phyloP scores from a whole-genome alignment of 176 grass and related monocot genomes.

The Tillandsia leiboldiana region DNA sequence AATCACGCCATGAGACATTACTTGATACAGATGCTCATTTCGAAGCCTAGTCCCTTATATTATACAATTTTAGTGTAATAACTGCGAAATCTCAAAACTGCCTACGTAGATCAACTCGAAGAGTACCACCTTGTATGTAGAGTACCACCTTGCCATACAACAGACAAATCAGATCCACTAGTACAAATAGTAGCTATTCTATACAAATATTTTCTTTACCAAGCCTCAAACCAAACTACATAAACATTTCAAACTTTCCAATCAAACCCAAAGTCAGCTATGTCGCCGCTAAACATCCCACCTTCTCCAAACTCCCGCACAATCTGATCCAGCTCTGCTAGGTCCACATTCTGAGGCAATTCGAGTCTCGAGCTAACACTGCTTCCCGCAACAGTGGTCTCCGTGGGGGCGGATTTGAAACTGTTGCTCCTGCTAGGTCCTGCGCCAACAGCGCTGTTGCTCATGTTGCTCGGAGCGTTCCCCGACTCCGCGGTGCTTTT shows the following conservation, averaged over 20 bases:
- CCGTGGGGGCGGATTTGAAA: constrained; percentile 79
- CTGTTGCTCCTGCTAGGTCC: constrained; percentile 32
- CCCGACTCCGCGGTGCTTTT: constrained; percentile 10
- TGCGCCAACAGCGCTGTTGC: constrained; percentile 21
- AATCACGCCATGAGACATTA: too few relatives aligned
- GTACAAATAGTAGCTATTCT: background rate
- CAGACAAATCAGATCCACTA: background rate
- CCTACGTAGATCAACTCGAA: background rate
- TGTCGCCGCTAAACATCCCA: constrained; percentile 46
- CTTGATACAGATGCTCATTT: too few relatives aligned
- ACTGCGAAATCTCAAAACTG: background rate
- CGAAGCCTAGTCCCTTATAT: too few relatives aligned
- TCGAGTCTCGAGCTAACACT: constrained; percentile 38
- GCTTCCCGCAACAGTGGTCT: constrained; percentile 26
- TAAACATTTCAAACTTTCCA: constrained; percentile 33
- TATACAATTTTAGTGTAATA: too few relatives aligned
- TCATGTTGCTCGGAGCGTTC: constrained; percentile 29
- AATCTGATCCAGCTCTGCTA: constrained; percentile 62
- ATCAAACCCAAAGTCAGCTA: constrained; percentile 21
- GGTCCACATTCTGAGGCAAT: constrained; percentile 16
- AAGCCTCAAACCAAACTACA: constrained; percentile 13
- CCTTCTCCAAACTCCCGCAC: constrained; percentile 39
- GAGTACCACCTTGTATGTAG: background rate
- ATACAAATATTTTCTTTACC: constrained; percentile 18
- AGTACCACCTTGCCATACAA: background rate